Evolutionary conservation across 352 stramenopile genomes (phyloP), one percentile per base, ranked within the genome.

Genomic region (Globisporangium cederbergense): DNA sequence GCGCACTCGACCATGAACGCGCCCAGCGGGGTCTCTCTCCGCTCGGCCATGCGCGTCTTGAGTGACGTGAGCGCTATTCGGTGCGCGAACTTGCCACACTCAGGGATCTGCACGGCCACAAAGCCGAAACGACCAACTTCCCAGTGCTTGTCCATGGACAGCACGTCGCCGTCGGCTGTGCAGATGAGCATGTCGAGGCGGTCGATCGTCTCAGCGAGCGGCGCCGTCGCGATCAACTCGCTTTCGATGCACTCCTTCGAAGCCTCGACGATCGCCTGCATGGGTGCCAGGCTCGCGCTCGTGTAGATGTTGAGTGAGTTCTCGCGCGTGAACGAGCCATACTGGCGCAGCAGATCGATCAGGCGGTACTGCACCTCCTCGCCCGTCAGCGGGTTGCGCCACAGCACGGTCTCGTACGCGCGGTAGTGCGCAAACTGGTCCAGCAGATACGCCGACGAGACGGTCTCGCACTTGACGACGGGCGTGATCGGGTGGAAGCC

Each of bases 401-500:
- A 62, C 8, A 62, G 25, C 28, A 62, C 57, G 22, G 57, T 62
- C 57, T 62, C 57, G 57, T 62, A 62, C 25, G 57, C 57, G 32
- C 45, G 58, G 36, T 64, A 56, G n/a, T 64, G 45, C 36, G 58
- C 58, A 25, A 60, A 66, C 49, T 66, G 50, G n/a, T 54, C 38
- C 52, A 60, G n/a, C 5, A 61, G 58, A n/a, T 66, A 60, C 16
- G 60, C 46, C 8, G 30, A 65, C 51, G 11, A 73, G 28, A 50
- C 71, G 52, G 18, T 50, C 32, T 77, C 66, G 58, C 70, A 79
- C 4, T 59, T 75, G 34, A 86, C 46, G n/a, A 86, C 70, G 1
- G 77, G 74, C 13, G 77, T 83, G 45, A 83, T 66, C 14, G 73
- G 66, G 32, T 73, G 32, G 32, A 81, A 86, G 13, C 77, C 79